phyloP scores from a whole-genome alignment of 2,329 filamentous ascomycete species.

The Paraphoma sp. region DNA sequence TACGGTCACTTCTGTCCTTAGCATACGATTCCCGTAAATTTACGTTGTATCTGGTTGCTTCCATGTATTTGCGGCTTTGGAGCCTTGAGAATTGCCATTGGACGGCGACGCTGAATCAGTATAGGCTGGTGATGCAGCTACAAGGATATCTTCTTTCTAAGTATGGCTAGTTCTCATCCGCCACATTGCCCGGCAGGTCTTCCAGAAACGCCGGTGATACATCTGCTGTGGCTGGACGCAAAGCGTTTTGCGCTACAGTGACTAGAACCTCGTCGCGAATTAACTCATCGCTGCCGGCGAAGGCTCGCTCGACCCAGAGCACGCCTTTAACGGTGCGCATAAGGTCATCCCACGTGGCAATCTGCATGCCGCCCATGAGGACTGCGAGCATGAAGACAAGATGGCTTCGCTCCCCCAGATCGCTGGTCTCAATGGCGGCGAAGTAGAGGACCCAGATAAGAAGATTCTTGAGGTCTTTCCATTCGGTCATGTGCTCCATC shows the following conservation, averaged over 20 bases:
- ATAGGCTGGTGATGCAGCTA: slow-evolving; percentile 7
- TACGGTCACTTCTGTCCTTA: too few species aligned
- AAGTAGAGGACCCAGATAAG: slow-evolving; percentile 36
- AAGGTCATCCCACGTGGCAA: slow-evolving; percentile 28
- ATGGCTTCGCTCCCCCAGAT: slow-evolving; percentile 29
- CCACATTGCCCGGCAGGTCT: slow-evolving; percentile 6
- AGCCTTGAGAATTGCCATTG: too few species aligned
- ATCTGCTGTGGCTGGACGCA: slow-evolving; percentile 7
- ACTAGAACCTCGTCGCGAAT: slow-evolving; percentile 36
- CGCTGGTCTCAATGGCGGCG: slow-evolving; percentile 33
- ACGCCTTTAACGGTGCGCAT: slow-evolving; percentile 34
- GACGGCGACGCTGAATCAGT: too few species aligned
- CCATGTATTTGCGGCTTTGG: too few species aligned
- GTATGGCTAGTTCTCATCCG: slow-evolving; percentile 16
- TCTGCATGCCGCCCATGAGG: slow-evolving; percentile 28
- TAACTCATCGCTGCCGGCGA: slow-evolving; percentile 26
- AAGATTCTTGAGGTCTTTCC: slow-evolving; percentile 36
- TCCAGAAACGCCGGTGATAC: slow-evolving; percentile 6
- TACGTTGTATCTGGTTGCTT: too few species aligned
- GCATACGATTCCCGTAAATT: too few species aligned
- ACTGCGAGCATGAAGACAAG: slow-evolving; percentile 36
- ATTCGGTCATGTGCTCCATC: slow-evolving; percentile 29
- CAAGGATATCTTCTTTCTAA: slow-evolving; percentile 16
- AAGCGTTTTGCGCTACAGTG: slow-evolving; percentile 17
- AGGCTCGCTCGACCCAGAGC: slow-evolving; percentile 40